Conservation (phyloP, 1,284 basidiomycete species). For the Ganoderma lucidum region DNA sequence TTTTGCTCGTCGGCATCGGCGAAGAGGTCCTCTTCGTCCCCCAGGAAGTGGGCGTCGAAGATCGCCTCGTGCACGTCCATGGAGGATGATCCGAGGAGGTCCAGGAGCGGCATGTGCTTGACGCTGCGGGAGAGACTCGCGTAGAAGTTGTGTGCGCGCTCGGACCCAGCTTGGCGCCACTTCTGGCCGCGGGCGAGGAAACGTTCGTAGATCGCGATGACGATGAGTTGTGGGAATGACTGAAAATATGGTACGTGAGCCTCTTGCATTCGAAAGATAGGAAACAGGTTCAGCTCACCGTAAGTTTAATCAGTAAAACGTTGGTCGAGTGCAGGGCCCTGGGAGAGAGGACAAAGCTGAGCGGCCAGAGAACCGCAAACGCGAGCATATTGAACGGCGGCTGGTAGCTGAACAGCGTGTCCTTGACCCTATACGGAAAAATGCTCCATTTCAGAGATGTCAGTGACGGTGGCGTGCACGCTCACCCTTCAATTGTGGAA, state of each 20-base stretch:
- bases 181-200: conserved; percentile 60
- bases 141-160: conserved; percentile 63
- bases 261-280: neutral
- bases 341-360: conserved; percentile 76
- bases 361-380: conserved; percentile 78
- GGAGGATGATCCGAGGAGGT: conserved; percentile 71
- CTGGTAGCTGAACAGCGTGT: conserved; percentile 91
- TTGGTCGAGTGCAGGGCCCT: conserved; percentile 81
- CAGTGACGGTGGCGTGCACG: conserved; percentile 14
- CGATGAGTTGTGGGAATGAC: conserved; percentile 82
- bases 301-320: conserved; percentile 84
- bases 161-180: conserved; percentile 57
- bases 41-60: conserved; percentile 67
- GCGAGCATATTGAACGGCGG: conserved; percentile 88
- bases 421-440: conserved; percentile 71
- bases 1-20: conserved; percentile 58
- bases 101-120: conserved; percentile 75
- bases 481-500: conserved; percentile 86
- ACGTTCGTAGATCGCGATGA: conserved; percentile 85
- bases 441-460: neutral
- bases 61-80: conserved; percentile 78
- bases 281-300: conserved; percentile 48
- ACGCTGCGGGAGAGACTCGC: conserved; percentile 72
- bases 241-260: conserved; percentile 34
- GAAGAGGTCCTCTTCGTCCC: conserved; percentile 48